Evolutionary conservation across 331 rosid species (phyloP).

Genomic region (Acacia concinna): DNA sequence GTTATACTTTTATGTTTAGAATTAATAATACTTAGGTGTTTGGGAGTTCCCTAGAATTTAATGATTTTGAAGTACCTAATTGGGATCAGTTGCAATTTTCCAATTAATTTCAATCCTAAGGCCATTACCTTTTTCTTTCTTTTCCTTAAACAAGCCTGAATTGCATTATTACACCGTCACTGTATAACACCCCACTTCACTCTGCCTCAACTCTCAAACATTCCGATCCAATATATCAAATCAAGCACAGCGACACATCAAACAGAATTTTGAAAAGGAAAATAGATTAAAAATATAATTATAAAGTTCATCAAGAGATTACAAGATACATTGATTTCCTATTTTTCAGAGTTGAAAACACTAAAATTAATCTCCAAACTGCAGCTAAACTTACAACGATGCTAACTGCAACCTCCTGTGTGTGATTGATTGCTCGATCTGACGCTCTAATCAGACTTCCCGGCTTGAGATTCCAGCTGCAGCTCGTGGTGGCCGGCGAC

Average conservation of each 20-base stretch:
- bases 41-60: too few species aligned
- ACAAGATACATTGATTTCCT: not conserved
- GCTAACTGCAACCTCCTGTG: not conserved
- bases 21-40: too few species aligned
- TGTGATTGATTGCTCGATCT: not conserved
- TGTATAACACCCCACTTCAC: not conserved
- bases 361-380: not conserved
- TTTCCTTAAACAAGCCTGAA: not conserved
- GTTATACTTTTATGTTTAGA: too few species aligned
- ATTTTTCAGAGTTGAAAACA: not conserved
- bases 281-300: not conserved
- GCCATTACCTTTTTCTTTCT: not conserved
- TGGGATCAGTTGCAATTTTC: too few species aligned
- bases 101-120: too few species aligned
- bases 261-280: not conserved
- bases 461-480: slow-evolving; percentile 24
- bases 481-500: slow-evolving; percentile 62
- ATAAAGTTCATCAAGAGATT: not conserved
- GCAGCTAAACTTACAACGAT: not conserved
- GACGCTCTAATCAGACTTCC: slow-evolving; percentile 30
- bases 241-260: not conserved
- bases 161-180: not conserved
- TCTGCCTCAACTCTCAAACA: not conserved
- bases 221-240: not conserved
- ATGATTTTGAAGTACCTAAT: too few species aligned